phyloP scores from a whole-genome alignment of 202 grass and related monocot genomes.

The Saccharum hybrid region DNA sequence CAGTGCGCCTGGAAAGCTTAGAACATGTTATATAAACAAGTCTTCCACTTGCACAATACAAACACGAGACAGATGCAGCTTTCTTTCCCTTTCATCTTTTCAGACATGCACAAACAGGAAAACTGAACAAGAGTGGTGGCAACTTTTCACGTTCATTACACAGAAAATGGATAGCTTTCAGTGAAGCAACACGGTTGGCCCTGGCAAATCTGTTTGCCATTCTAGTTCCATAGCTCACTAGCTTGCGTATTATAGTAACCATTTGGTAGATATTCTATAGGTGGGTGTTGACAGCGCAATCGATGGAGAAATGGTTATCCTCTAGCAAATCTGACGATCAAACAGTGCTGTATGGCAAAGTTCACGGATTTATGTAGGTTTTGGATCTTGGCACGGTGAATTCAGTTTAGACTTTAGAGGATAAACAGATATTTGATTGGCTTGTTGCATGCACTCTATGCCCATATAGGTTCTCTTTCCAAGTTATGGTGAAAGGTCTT shows the following conservation, averaged over 20 bases:
- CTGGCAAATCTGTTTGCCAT: background rate
- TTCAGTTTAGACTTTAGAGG: background rate
- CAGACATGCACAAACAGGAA: background rate
- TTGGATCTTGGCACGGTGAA: background rate
- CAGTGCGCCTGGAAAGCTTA: slow-evolving; percentile 13
- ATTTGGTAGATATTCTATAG: background rate
- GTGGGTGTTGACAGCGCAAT: background rate
- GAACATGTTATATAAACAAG: background rate
- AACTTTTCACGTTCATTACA: slow-evolving; percentile 34
- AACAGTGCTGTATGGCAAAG: background rate
- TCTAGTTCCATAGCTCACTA: slow-evolving; percentile 8
- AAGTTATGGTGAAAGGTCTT: background rate
- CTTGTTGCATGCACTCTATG: background rate
- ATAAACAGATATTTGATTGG: background rate
- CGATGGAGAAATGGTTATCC: background rate
- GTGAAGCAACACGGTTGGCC: background rate
- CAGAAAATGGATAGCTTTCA: background rate
- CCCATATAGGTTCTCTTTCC: background rate
- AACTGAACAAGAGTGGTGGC: background rate
- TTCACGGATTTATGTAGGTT: background rate
- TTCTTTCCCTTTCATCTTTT: slow-evolving; percentile 33
- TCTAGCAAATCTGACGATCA: background rate
- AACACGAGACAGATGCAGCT: slow-evolving; percentile 8
- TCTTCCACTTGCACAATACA: background rate
- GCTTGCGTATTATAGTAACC: background rate